A percentile compares a stretch with the other conserved stretches of the same genome.
Evolutionary conservation across 148 eudicot species (phyloP).

Genomic region (Simmondsia chinensis): DNA sequence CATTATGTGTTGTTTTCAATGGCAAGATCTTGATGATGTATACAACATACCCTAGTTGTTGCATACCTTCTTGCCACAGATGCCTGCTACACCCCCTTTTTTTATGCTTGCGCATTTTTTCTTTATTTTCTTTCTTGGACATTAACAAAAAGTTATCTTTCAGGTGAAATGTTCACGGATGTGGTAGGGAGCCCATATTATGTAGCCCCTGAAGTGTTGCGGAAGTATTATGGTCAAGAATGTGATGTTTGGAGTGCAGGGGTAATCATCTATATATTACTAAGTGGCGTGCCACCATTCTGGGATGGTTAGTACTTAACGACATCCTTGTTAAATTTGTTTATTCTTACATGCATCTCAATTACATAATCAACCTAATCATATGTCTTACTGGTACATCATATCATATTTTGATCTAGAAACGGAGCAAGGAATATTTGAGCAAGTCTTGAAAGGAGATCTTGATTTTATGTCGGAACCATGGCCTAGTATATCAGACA

Average conservation of each 20-base stretch:
- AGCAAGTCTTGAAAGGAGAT: slow-evolving; percentile 39
- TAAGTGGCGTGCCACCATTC: slow-evolving; percentile 47
- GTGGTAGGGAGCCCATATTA: slow-evolving; percentile 54
- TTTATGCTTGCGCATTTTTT: background rate
- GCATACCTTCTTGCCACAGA: too few species aligned
- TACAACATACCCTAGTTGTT: too few species aligned
- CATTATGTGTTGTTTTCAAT: too few species aligned
- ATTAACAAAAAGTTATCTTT: background rate
- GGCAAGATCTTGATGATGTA: too few species aligned
- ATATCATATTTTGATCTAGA: slow-evolving; percentile 16
- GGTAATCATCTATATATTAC: slow-evolving; percentile 34
- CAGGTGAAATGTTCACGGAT: slow-evolving; percentile 36
- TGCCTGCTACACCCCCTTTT: too few species aligned
- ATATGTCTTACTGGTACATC: background rate
- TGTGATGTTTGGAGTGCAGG: slow-evolving; percentile 50
- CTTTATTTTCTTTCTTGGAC: background rate
- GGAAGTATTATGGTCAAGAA: slow-evolving; percentile 39
- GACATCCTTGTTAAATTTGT: background rate
- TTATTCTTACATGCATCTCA: too few species aligned
- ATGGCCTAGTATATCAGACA: slow-evolving; percentile 41
- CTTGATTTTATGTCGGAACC: slow-evolving; percentile 40
- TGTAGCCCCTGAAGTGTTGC: slow-evolving; percentile 42
- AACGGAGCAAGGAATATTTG: slow-evolving; percentile 38
- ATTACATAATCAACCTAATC: too few species aligned
- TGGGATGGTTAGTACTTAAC: slow-evolving; percentile 31